These are phyloP conservation scores for Lactarius evosmus DNA, from an alignment of 768 basidiomycete genomes.

Conservation along the genomic window DNA sequence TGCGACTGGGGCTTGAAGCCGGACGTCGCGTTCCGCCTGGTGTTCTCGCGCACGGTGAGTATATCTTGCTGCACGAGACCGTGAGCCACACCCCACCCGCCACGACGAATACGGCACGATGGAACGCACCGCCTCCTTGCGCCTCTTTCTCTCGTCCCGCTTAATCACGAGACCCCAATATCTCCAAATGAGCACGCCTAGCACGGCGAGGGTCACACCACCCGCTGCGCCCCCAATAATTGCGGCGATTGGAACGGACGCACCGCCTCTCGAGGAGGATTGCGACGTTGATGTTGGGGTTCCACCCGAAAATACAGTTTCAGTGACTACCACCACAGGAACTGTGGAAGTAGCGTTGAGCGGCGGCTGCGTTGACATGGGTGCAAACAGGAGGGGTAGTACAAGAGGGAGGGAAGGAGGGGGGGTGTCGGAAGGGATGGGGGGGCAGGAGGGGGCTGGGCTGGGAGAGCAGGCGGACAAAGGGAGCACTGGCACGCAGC, in stretches of 20 bases:
- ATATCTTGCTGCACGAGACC: slow-evolving; percentile 29
- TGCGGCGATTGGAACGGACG: slow-evolving; percentile 44
- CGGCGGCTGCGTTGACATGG: neutral
- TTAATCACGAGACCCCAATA: slow-evolving; percentile 46
- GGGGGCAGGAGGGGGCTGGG: neutral
- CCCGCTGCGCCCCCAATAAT: slow-evolving; percentile 50
- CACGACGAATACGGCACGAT: neutral
- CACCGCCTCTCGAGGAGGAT: neutral
- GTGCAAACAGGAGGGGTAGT: neutral
- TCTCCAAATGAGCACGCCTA: slow-evolving; percentile 43
- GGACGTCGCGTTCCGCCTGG: slow-evolving; percentile 40
- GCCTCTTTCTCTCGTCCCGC: slow-evolving; percentile 35
- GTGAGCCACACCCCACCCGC: slow-evolving; percentile 2
- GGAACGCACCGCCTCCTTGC: slow-evolving; percentile 34
- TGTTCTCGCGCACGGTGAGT: slow-evolving; percentile 40
- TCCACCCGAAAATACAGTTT: slow-evolving; percentile 3
- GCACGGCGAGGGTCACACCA: slow-evolving; percentile 47
- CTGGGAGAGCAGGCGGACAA: neutral
- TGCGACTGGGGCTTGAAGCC: slow-evolving; percentile 18
- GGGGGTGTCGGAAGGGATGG: too few relatives aligned
- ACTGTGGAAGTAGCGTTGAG: neutral
- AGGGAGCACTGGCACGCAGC: neutral
- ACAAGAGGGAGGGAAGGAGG: neutral
- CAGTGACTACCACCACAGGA: slow-evolving; percentile 11
- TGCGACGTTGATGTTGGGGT: slow-evolving; percentile 6